These are phyloP conservation scores for Leccinellum albellum DNA, from an alignment of 768 basidiomycete genomes.

Conservation along the genomic window DNA sequence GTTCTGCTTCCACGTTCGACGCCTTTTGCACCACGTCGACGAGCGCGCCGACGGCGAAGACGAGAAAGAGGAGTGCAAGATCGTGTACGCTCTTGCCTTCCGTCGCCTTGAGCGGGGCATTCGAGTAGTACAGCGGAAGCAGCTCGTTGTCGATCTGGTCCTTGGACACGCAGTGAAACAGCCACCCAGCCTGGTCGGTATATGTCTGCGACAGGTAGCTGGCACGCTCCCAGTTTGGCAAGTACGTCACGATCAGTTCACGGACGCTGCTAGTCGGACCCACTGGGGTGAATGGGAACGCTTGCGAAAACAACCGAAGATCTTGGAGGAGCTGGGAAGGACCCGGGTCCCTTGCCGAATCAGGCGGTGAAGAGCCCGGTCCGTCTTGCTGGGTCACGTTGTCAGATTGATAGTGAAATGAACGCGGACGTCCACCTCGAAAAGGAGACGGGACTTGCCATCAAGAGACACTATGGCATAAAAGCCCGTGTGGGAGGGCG, in stretches of 20 bases:
- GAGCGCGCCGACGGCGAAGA: constrained; percentile 54
- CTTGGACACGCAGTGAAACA: constrained; percentile 46
- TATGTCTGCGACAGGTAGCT: constrained; percentile 43
- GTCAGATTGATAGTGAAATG: constrained; percentile 24
- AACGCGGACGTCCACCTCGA: not conserved
- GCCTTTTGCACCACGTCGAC: constrained; percentile 33
- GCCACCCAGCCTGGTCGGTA: constrained; percentile 47
- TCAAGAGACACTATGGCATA: constrained; percentile 30
- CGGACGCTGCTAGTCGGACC: constrained; percentile 46
- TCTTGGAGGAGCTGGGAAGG: constrained; percentile 31
- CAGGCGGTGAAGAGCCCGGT: constrained; percentile 19
- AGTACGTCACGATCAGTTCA: constrained; percentile 47
- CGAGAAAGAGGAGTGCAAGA: constrained; percentile 45
- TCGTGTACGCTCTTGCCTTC: constrained; percentile 46
- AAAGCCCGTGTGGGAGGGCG: not conserved
- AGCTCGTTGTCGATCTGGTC: constrained; percentile 45
- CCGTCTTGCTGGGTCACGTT: constrained; percentile 12
- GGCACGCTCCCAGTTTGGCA: constrained; percentile 53
- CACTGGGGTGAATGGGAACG: constrained; percentile 64
- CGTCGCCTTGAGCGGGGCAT: constrained; percentile 12
- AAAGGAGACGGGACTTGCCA: constrained; percentile 22
- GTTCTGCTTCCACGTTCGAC: constrained; percentile 46
- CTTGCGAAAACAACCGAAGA: constrained; percentile 48
- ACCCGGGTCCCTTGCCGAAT: constrained; percentile 26
- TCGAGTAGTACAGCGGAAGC: constrained; percentile 39